Evolutionary conservation across 2,329 filamentous ascomycete genomes (phyloP), one percentile per base, ranked within the genome.

Genomic region (Aspergillus eucalypticola): DNA sequence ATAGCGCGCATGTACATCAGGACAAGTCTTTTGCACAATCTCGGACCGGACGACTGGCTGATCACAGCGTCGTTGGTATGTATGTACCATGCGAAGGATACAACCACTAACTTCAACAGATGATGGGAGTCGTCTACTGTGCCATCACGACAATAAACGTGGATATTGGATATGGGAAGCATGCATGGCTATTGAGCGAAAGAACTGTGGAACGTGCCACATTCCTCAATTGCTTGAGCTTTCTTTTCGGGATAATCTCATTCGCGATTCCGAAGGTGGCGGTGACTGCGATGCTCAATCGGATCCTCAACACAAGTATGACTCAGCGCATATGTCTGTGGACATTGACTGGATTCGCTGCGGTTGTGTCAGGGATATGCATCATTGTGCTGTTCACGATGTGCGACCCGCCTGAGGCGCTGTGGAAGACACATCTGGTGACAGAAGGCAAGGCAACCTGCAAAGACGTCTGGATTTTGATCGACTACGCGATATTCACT

Each of bases 311-410:
- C 41, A 71, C 72, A 10, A 63, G 55, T 3, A 15, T 51, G 15
- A 1, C 59, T 2, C 66, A 71, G 10, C 66, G 62, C 7, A 46
- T 60, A 3, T 53, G 48, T 19, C 54, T 73, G 1, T 73, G 71
- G 71, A 21, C 44, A 0, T 57, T 82, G 23, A 71, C 71, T 1
- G 64, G 65, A 4, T 35, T 69, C 5, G 75, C 72, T 21, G 62
- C 74, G 8, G 35, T 73, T 8, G 69, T 72, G 2, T 66, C 78
- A 7, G 58, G 75, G 0, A 69, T 70, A 7, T 77, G 73, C 44
- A 71, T 81, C 17, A 61, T 79, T 15, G 71, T 81, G 5, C 63
- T 81, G 1, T 78, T 81, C 41, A 77, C 73, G 1, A 78, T 78
- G 60, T 83, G 81, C 66, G 68, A 67, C 2, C 81, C 81, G 0